Percentiles rank a stretch among this genome's conserved stretches.
phyloP scores from a whole-genome alignment of 345 rosid species.

The Populus davidiana region DNA sequence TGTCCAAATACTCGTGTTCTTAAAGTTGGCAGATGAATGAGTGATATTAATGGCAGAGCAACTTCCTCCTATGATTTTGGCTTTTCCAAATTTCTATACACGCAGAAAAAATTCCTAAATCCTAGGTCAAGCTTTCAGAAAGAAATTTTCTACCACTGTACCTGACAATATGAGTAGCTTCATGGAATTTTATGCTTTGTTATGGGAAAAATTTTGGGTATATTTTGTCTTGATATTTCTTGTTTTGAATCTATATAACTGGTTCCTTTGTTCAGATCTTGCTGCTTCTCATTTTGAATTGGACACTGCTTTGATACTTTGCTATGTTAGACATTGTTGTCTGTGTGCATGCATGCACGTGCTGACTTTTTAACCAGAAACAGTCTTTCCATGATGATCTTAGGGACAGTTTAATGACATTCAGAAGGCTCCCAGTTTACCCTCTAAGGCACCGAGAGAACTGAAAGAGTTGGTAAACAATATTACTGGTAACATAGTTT shows the following conservation, averaged over 20 bases:
- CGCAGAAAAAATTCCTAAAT: neutral
- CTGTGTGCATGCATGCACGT: neutral
- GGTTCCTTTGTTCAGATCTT: neutral
- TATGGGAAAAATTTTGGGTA: neutral
- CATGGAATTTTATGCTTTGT: neutral
- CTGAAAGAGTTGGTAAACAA: conserved; percentile 62
- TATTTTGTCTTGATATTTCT: neutral
- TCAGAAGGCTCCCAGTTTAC: conserved; percentile 46
- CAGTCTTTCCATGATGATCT: conserved; percentile 15
- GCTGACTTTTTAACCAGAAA: neutral
- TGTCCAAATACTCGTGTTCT: neutral
- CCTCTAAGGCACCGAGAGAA: conserved; percentile 66
- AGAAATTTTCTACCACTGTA: neutral
- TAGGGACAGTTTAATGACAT: conserved; percentile 78
- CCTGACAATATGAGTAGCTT: neutral
- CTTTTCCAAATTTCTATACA: neutral
- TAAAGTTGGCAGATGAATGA: neutral
- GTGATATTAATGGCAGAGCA: neutral
- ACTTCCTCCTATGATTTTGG: neutral
- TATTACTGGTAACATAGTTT: neutral
- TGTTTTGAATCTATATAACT: neutral
- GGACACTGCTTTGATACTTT: neutral
- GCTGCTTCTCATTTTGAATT: neutral
- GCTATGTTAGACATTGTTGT: neutral
- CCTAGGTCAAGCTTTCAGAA: neutral